Base-by-base conservation (phyloP, 2,329 filamentous ascomycete genomes). In the Phyllosticta citribraziliensis region DNA sequence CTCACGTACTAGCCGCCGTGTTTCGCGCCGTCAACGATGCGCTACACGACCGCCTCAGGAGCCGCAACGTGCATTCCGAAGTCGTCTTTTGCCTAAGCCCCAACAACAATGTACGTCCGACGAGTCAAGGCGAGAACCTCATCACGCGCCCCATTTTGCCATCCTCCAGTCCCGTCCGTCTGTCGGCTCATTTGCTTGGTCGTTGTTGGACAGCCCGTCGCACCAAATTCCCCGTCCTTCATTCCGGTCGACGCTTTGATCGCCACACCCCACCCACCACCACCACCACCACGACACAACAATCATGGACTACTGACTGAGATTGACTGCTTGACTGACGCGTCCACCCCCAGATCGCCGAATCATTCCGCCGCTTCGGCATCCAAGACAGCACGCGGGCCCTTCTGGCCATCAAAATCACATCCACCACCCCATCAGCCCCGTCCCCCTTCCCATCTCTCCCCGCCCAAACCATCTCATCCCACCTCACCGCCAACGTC, bases 341-440 rank as follows among this genome's bases (percentile, higher is more conserved):
- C 40, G 14, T 17, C 22, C 22, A 25, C 24, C 52, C 35, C 19
- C 66, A 95, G 91, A 97, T 99, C 69, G 84, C 91, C 57, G 92
- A 97, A 67, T 87, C 91, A 0, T 97, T 97, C 75, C 87, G 90
- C 33, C 87, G 88, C 59, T 96, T 94, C 70, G 94, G 94, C 55
- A 86, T 97, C 62, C 79, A 83, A 0, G 84, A 89, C 12, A 76
- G 79, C 11, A 94, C 88, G 2, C 86, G 81, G 53, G 75, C 86
- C 66, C 75, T 99, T n/a, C 77, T 97, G 2, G 85, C 89, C 6
- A 80, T 97, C 69, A 97, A 97, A 72, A 80, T 97, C 24, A 47
- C 40, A 2, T 81, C 86, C 10, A 79, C 60, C 52, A 22, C 27
- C 1, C 17, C 40, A n/a, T 47, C 40, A 5, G 19, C 81, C 17